These are phyloP conservation scores for Aspergillus sp. DNA, from an alignment of 2,329 filamentous ascomycete genomes.

Conservation along the genomic window DNA sequence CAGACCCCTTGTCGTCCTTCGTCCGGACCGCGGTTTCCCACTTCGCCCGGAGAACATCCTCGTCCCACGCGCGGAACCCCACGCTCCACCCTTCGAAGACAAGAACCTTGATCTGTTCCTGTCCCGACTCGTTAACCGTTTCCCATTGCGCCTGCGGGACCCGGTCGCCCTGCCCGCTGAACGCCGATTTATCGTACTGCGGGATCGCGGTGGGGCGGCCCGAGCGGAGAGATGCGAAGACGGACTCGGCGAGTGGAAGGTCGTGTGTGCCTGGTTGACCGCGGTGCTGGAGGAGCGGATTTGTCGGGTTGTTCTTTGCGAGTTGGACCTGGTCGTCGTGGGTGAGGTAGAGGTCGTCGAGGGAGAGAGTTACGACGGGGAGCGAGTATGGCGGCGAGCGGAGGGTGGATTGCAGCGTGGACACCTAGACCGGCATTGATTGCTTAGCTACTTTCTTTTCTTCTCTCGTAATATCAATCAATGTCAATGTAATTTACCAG, in stretches of 20 bases:
- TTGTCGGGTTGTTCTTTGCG: conserved; percentile 64
- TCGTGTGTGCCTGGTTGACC: conserved; percentile 87
- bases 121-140: conserved; percentile 42
- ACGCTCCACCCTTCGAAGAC: conserved; percentile 92
- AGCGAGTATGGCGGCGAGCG: conserved; percentile 58
- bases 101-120: conserved; percentile 57
- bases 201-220: conserved; percentile 63
- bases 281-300: conserved; percentile 75
- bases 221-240: conserved; percentile 61
- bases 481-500: conserved; percentile 53
- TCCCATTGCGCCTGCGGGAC: conserved; percentile 63
- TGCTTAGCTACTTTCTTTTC: not conserved
- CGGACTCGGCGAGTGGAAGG: conserved; percentile 59
- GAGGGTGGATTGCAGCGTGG: conserved; percentile 63
- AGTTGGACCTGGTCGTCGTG: conserved; percentile 68
- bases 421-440: conserved; percentile 47
- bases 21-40: conserved; percentile 50
- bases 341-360: conserved; percentile 86
- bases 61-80: conserved; percentile 70
- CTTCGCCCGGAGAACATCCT: conserved; percentile 54
- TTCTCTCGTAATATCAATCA: too few relatives aligned
- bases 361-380: conserved; percentile 70
- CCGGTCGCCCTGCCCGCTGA: conserved; percentile 74
- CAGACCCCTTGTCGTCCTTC: conserved; percentile 45
- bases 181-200: conserved; percentile 80